Conservation (phyloP, 495 filamentous ascomycete genomes). For the Trichocladium uniseriatum region DNA sequence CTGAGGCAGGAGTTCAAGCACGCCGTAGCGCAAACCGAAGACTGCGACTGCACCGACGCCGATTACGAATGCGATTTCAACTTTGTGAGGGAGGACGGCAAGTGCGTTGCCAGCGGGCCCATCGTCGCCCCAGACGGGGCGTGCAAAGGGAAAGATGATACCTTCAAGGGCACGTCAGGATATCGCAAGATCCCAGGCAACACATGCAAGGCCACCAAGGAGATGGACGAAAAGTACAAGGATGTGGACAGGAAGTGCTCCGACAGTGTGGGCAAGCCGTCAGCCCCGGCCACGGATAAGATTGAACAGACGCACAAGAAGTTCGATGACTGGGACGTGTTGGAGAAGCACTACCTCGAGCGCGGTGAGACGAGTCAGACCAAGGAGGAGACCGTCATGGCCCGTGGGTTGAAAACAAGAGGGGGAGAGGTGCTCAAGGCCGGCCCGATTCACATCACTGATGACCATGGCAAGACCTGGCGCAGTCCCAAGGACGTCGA, state of each 20-base stretch:
- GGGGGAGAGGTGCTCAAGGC: not conserved
- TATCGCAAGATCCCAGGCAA: constrained; percentile 92
- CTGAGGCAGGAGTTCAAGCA: constrained; percentile 78
- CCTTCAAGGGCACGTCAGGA: constrained; percentile 74
- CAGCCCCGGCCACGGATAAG: constrained; percentile 44
- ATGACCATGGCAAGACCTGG: constrained; percentile 85
- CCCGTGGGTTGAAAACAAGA: constrained; percentile 40
- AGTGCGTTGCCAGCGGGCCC: constrained; percentile 46
- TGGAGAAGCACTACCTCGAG: constrained; percentile 75
- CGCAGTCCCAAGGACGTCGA: constrained; percentile 43
- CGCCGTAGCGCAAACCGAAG: constrained; percentile 49
- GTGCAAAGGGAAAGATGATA: constrained; percentile 59
- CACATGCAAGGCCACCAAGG: constrained; percentile 52
- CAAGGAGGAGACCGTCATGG: constrained; percentile 75
- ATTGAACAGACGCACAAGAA: constrained; percentile 44
- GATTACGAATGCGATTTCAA: constrained; percentile 97
- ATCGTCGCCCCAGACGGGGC: constrained; percentile 50
- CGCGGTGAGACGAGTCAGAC: constrained; percentile 54
- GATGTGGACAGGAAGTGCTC: constrained; percentile 48
- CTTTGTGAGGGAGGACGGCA: constrained; percentile 52
- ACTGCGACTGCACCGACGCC: constrained; percentile 67
- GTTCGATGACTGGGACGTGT: constrained; percentile 48
- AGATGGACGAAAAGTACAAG: constrained; percentile 49
- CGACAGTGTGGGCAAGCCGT: constrained; percentile 33
- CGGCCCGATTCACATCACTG: constrained; percentile 56